Conservation (phyloP, 2,329 filamentous ascomycete species). For the Septoria linicola region DNA sequence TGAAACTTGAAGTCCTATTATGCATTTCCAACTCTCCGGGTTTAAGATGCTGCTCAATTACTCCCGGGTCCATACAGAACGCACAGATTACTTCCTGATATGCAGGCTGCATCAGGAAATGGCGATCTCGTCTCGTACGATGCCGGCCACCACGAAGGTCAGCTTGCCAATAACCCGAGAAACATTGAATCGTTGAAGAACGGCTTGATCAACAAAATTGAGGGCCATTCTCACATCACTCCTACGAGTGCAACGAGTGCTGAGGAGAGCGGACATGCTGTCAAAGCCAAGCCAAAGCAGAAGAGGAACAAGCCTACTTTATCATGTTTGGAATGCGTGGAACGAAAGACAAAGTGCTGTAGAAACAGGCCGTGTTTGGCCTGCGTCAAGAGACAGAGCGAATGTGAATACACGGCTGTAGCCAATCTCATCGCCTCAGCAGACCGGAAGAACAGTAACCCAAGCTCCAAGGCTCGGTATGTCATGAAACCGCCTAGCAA, state of each 20-base stretch:
- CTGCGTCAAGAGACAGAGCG: constrained; percentile 74
- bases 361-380: constrained; percentile 61
- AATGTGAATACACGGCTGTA: constrained; percentile 72
- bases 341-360: constrained; percentile 83
- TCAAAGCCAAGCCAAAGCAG: constrained; percentile 55
- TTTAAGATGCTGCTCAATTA: constrained; percentile 5
- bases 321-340: constrained; percentile 76
- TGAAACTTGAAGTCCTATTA: neutral
- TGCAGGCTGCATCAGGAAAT: constrained; percentile 2
- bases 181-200: constrained; percentile 74
- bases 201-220: constrained; percentile 52
- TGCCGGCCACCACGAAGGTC: neutral
- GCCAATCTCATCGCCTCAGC: constrained; percentile 65
- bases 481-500: constrained; percentile 39
- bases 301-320: constrained; percentile 82
- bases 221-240: neutral
- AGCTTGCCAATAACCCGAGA: no score
- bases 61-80: constrained; percentile 4
- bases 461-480: constrained; percentile 32
- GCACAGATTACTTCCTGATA: constrained; percentile 7
- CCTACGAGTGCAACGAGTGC: neutral
- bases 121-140: neutral
- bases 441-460: constrained; percentile 44
- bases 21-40: constrained; percentile 6
- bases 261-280: neutral